Conservation (phyloP, 345 rosid genomes). For the Eucalyptus coolabah region DNA sequence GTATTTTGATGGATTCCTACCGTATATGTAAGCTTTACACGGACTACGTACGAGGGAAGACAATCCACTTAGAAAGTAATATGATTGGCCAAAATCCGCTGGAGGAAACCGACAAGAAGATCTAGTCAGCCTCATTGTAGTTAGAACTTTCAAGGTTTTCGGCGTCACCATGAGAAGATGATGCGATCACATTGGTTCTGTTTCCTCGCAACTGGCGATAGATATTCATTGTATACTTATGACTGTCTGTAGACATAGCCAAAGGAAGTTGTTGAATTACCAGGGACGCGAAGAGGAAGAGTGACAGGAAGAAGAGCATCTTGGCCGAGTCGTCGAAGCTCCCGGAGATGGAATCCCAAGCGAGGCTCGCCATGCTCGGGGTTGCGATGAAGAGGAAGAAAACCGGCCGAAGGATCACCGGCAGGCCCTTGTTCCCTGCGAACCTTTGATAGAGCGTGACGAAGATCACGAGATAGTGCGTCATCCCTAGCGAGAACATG, state of each 20-base stretch:
- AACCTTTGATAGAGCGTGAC: constrained; percentile 18
- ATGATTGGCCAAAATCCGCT: background rate
- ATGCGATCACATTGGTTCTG: background rate
- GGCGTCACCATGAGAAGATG: background rate
- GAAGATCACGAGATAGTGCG: constrained; percentile 19
- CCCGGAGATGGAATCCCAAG: constrained; percentile 15
- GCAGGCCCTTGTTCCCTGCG: constrained; percentile 5
- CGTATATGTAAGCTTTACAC: background rate
- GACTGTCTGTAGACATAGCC: background rate
- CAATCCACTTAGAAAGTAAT: background rate
- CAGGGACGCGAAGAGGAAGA: constrained; percentile 21
- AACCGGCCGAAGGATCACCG: constrained; percentile 13
- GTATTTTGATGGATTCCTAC: background rate
- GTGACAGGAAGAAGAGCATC: constrained; percentile 22
- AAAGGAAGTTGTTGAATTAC: background rate
- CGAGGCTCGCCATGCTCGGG: constrained; percentile 15
- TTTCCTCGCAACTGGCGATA: background rate
- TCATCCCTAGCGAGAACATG: constrained; percentile 17
- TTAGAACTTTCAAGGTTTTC: background rate
- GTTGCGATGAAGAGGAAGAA: constrained; percentile 20
- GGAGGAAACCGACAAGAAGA: background rate
- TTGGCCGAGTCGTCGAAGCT: constrained; percentile 9
- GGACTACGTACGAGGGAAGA: background rate
- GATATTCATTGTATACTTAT: background rate
- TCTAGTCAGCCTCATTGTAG: background rate